Evolutionary conservation across 805 yeast species (phyloP).

Genomic region (Yarrowia hollandica): DNA sequence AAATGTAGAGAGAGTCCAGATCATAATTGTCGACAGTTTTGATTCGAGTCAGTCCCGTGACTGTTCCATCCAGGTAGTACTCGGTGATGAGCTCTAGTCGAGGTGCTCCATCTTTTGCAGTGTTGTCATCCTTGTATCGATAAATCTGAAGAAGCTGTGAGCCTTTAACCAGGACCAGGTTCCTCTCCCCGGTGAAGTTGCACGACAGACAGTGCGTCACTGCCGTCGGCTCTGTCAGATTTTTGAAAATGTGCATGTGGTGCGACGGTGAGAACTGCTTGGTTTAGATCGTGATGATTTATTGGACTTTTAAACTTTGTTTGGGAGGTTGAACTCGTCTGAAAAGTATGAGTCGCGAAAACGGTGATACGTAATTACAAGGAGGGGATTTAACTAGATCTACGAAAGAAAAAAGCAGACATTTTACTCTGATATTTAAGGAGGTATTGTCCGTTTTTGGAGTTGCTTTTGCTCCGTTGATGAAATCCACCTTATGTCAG

Average conservation of each 20-base stretch:
- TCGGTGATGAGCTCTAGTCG: slow-evolving; percentile 56
- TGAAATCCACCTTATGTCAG: too few relatives aligned
- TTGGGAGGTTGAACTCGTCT: too few relatives aligned
- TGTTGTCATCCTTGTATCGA: slow-evolving; percentile 43
- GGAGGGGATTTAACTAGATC: too few relatives aligned
- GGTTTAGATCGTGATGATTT: slow-evolving; percentile 3
- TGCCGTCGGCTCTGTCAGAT: slow-evolving; percentile 72
- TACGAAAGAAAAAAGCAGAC: too few relatives aligned
- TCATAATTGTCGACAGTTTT: slow-evolving; percentile 49
- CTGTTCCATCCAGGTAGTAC: slow-evolving; percentile 67
- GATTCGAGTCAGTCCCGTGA: slow-evolving; percentile 57
- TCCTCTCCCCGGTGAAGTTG: slow-evolving; percentile 46
- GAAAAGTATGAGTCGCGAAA: too few relatives aligned
- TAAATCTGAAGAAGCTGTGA: slow-evolving; percentile 62
- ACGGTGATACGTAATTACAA: too few relatives aligned
- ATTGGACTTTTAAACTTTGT: slow-evolving; percentile 13
- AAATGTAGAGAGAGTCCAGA: slow-evolving; percentile 61
- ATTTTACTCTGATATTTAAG: too few relatives aligned
- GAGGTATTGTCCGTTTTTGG: too few relatives aligned
- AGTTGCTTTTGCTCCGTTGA: too few relatives aligned
- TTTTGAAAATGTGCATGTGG: slow-evolving; percentile 75
- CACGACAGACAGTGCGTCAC: slow-evolving; percentile 59
- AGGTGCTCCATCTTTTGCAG: slow-evolving; percentile 32
- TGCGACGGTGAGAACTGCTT: background rate
- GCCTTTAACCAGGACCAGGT: slow-evolving; percentile 69